phyloP scores from a whole-genome alignment of 2,329 filamentous ascomycete species.

The Neofusicoccum parvum region DNA sequence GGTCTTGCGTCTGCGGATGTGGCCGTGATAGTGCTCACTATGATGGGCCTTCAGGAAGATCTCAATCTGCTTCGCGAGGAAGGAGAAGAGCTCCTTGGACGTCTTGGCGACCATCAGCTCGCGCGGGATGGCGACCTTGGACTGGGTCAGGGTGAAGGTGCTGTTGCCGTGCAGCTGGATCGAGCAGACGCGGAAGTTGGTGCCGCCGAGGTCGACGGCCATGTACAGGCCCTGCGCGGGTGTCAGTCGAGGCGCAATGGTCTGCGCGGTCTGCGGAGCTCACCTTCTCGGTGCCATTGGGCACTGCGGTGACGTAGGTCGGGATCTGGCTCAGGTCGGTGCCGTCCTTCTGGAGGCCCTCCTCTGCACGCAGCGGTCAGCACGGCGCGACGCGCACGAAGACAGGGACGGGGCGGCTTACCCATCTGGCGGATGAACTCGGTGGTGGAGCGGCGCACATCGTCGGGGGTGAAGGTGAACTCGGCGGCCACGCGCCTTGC shows the following conservation, averaged over 20 bases:
- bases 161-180: constrained; percentile 91
- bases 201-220: constrained; percentile 95
- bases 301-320: constrained; percentile 92
- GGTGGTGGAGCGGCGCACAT: constrained; percentile 77
- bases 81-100: constrained; percentile 83
- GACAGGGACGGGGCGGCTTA: constrained; percentile 41
- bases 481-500: constrained; percentile 78
- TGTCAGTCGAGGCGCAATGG: background rate
- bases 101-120: constrained; percentile 89
- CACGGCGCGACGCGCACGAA: constrained; percentile 2
- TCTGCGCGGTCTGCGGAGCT: constrained; percentile 26
- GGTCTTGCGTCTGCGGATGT: constrained; percentile 66
- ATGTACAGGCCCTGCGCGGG: constrained; percentile 79
- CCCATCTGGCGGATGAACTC: constrained; percentile 89
- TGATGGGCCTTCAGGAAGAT: constrained; percentile 85
- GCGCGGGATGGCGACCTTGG: constrained; percentile 87
- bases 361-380: constrained; percentile 54
- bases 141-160: constrained; percentile 90
- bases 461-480: constrained; percentile 79
- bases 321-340: constrained; percentile 93
- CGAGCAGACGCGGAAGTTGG: constrained; percentile 97
- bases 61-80: constrained; percentile 91
- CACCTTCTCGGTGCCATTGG: constrained; percentile 97
- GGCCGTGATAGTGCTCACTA: constrained; percentile 77
- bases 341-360: constrained; percentile 77